A percentile compares a stretch with the other conserved stretches of the same genome.
Evolutionary conservation across 2,329 filamentous ascomycete genomes (phyloP).

Genomic region (Calycina marina): DNA sequence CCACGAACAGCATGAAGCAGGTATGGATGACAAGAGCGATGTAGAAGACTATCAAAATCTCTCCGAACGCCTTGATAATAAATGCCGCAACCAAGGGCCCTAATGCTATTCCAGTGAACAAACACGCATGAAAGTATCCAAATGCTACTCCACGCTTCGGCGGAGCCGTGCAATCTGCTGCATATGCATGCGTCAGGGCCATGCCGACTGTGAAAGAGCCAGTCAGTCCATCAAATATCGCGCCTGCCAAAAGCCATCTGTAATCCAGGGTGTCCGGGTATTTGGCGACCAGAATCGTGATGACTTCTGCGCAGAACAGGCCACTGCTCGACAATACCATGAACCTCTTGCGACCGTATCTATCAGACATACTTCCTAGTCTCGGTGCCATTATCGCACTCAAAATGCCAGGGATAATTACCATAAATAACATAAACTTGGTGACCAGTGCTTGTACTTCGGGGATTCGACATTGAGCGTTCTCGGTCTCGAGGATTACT

Average conservation of each 20-base stretch:
- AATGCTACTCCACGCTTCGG: conserved; percentile 70
- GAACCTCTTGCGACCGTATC: conserved; percentile 64
- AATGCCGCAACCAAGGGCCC: conserved; percentile 73
- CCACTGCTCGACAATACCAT: conserved; percentile 61
- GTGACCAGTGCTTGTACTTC: conserved; percentile 67
- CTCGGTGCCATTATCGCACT: conserved; percentile 73
- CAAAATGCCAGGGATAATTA: conserved; percentile 58
- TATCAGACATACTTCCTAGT: conserved; percentile 73
- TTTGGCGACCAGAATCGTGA: conserved; percentile 65
- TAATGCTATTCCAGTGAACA: conserved; percentile 79
- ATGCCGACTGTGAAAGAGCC: conserved; percentile 81
- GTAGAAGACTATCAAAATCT: conserved; percentile 73
- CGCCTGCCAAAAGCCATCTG: conserved; percentile 64
- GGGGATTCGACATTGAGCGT: conserved; percentile 66
- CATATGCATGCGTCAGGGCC: conserved; percentile 69
- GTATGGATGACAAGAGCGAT: conserved; percentile 57
- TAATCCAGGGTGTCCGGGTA: conserved; percentile 62
- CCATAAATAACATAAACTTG: conserved; percentile 63
- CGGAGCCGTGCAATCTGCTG: conserved; percentile 74
- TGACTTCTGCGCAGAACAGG: conserved; percentile 57
- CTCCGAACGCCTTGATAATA: conserved; percentile 62
- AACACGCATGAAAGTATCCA: conserved; percentile 76
- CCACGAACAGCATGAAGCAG: conserved; percentile 58
- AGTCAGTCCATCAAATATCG: conserved; percentile 65
- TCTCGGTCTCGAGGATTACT: conserved; percentile 51